Evolutionary conservation across 192 early-diverging fungal species (phyloP), one percentile per base, ranked within the genome.

Genomic region (Geranomyces michiganensis): DNA sequence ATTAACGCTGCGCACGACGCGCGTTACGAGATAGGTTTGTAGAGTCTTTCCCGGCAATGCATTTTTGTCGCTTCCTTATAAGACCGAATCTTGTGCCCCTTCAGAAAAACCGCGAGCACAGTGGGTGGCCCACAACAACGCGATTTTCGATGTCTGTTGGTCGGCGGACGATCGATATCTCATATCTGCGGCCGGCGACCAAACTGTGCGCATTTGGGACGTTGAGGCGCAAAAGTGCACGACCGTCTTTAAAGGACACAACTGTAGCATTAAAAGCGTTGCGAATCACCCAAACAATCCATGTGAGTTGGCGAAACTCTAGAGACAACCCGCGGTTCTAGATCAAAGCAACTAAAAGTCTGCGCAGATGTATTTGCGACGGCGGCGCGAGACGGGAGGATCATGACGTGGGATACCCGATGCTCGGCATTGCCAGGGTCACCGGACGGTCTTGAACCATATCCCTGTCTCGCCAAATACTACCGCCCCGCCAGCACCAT

Each of bases 121-220:
- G 44, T 90, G 90, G 56, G 65, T 78, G 33, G 91, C 88, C 0
- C 94, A 97, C 55, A 73, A 82, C 31, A 93, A 93, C 76, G 88
- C 92, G 3, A 83, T 93, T n/a, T 89, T 93, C 56, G 94, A 97
- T 74, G 70, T 93, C 7, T 81, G 83, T 30, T 97, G 93, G 93
- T 86, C 87, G 30, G 68, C 67, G 5, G 88, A 92, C 65, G 90
- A 93, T 73, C 67, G 73, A 17, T 78, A 75, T 53, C 63, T 92
- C 49, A 89, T 90, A 81, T 89, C 94, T 6, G 90, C 87, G 17
- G 85, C 90, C 8, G 93, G 90, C 24, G 95, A 97, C 75, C 84
- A 89, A 56, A 87, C 83, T 0, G 85, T 87, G 29, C 76, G 80
- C 8, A 65, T 97, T 36, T 92, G 91, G 86, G 94, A 95, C 64